Conservation (phyloP, 1,284 basidiomycete genomes). For the Tranzscheliella williamsii region DNA sequence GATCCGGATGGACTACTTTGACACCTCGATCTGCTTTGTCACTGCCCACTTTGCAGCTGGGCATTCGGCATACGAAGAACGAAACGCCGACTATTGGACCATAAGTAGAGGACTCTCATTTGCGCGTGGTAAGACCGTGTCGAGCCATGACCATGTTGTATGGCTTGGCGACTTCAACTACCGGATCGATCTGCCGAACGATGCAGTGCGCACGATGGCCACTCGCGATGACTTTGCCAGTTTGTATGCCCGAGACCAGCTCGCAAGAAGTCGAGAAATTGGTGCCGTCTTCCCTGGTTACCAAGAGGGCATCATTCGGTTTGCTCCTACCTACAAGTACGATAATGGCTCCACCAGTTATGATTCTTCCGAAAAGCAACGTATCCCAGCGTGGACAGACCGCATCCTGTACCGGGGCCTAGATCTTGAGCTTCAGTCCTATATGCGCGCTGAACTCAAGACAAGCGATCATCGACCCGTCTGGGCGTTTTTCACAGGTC, state of each 20-base stretch:
- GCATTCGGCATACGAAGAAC: conserved; percentile 82
- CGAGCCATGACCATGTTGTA: conserved; percentile 82
- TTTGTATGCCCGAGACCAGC: conserved; percentile 74
- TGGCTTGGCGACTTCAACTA: conserved; percentile 97
- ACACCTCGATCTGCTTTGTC: conserved; percentile 90
- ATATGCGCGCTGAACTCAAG: conserved; percentile 73
- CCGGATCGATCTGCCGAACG: conserved; percentile 83
- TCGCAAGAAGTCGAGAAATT: conserved; percentile 24
- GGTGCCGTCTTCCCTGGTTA: conserved; percentile 75
- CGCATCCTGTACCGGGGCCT: conserved; percentile 72
- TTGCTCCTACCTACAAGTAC: conserved; percentile 87
- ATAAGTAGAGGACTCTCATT: conserved; percentile 83
- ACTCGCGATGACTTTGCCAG: conserved; percentile 70
- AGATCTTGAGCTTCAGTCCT: conserved; percentile 56
- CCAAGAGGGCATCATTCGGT: conserved; percentile 82
- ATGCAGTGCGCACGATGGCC: conserved; percentile 68
- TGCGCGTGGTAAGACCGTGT: conserved; percentile 81
- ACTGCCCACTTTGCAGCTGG: conserved; percentile 96
- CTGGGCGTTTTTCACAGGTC: conserved; percentile 77
- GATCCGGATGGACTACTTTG: conserved; percentile 85
- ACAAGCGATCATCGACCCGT: conserved; percentile 96
- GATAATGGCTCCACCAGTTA: conserved; percentile 77
- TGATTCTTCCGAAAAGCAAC: conserved; percentile 93
- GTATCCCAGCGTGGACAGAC: conserved; percentile 88
- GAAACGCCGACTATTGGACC: conserved; percentile 89